Evolutionary conservation across 2,329 filamentous ascomycete species (phyloP).

Genomic region (Alternaria sp.): DNA sequence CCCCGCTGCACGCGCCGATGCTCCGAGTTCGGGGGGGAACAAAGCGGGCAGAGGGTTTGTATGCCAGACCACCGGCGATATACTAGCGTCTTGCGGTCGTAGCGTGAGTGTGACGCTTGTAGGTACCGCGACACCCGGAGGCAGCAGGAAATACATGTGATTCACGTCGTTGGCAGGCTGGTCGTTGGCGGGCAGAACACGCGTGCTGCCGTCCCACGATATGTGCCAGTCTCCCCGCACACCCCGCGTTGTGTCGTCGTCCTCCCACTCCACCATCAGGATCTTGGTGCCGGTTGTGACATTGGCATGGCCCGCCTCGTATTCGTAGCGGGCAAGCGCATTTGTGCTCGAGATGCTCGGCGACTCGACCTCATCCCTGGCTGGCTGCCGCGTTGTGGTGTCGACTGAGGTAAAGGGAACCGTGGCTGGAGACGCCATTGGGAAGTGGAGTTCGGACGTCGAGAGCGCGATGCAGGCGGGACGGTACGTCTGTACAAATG

Average conservation of each 20-base stretch:
- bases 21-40: slow-evolving; percentile 78
- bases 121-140: slow-evolving; percentile 75
- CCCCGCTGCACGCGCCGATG: slow-evolving; percentile 70
- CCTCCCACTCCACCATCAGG: slow-evolving; percentile 91
- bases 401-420: slow-evolving; percentile 55
- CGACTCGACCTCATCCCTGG: slow-evolving; percentile 55
- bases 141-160: slow-evolving; percentile 82
- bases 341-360: slow-evolving; percentile 60
- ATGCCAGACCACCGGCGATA: slow-evolving; percentile 59
- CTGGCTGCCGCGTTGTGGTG: slow-evolving; percentile 45
- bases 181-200: slow-evolving; percentile 72
- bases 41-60: slow-evolving; percentile 87
- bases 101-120: slow-evolving; percentile 72
- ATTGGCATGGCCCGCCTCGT: slow-evolving; percentile 77
- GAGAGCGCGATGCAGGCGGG: slow-evolving; percentile 40
- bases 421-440: slow-evolving; percentile 48
- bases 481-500: slow-evolving; percentile 39
- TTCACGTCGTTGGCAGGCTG: slow-evolving; percentile 60
- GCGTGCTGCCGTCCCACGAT: slow-evolving; percentile 82
- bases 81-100: slow-evolving; percentile 56
- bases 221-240: slow-evolving; percentile 73
- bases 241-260: slow-evolving; percentile 61
- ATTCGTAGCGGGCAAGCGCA: slow-evolving; percentile 86
- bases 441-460: slow-evolving; percentile 33
- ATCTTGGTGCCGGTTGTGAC: slow-evolving; percentile 80